Percentiles rank a stretch among this genome's conserved stretches.
Evolutionary conservation across 2,329 filamentous ascomycete genomes (phyloP).

Genomic region (Plenodomus tracheiphilus): DNA sequence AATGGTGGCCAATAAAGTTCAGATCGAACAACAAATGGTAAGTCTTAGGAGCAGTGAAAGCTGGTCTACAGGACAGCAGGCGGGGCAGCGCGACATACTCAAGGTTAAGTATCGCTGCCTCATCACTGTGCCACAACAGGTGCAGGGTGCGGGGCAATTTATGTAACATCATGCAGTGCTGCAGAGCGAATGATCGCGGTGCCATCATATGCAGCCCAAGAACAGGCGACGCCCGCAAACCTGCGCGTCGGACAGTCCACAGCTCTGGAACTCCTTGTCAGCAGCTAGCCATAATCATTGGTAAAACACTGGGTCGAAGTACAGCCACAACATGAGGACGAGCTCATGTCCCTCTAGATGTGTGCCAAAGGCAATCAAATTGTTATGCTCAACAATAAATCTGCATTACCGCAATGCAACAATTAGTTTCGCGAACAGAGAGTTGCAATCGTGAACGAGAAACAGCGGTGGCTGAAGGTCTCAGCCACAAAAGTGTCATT

Average conservation of each 20-base stretch:
- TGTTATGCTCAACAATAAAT: no score
- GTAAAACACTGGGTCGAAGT: no score
- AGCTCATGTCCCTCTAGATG: no score
- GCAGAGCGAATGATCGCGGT: neutral
- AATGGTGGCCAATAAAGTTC: neutral
- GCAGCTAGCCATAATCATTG: no score
- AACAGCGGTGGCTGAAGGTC: neutral
- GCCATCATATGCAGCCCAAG: neutral
- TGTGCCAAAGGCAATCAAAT: no score
- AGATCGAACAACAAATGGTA: no score
- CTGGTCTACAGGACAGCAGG: neutral
- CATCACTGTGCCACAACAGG: constrained; percentile 4
- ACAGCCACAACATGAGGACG: no score
- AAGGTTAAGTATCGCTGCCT: constrained; percentile 1
- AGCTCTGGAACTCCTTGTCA: no score
- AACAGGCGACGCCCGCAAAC: neutral
- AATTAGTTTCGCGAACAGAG: no score
- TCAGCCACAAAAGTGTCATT: constrained; percentile 3
- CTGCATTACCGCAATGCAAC: no score
- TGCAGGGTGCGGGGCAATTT: constrained; percentile 1
- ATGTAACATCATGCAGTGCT: constrained; percentile 1
- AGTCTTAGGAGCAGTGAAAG: neutral
- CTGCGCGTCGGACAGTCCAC: neutral
- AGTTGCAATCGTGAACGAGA: no score
- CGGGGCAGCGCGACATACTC: constrained; percentile 1